These are phyloP conservation scores for Ramularia endophylla DNA, from an alignment of 2,329 filamentous ascomycete species.

Conservation along the genomic window DNA sequence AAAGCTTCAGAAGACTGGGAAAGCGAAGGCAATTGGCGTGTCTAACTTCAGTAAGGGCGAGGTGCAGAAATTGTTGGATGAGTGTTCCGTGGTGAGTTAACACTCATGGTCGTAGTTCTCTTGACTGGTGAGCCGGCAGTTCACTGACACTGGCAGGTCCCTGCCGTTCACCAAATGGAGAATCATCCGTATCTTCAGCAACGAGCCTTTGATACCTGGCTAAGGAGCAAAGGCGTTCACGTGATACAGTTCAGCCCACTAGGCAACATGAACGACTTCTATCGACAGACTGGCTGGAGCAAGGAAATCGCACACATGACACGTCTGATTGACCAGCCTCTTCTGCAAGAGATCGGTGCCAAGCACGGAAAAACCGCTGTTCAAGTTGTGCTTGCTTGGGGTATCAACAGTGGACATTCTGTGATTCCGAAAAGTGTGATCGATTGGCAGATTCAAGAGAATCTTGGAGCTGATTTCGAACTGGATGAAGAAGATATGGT, in stretches of 20 bases:
- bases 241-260: conserved; percentile 61
- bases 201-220: too few relatives aligned
- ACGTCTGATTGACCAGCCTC: conserved; percentile 3
- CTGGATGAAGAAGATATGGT: conserved; percentile 47
- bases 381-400: conserved; percentile 34
- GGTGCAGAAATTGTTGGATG: conserved; percentile 39
- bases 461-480: conserved; percentile 20
- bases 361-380: conserved; percentile 30
- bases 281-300: too few relatives aligned
- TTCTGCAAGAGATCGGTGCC: conserved; percentile 5
- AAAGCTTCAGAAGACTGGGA: conserved; percentile 45
- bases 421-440: conserved; percentile 36
- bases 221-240: too few relatives aligned
- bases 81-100: conserved; percentile 9
- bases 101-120: not conserved
- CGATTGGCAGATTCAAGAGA: conserved; percentile 30
- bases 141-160: conserved; percentile 2
- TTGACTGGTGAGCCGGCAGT: not conserved
- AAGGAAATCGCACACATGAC: conserved; percentile 6
- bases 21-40: conserved; percentile 45
- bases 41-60: conserved; percentile 44
- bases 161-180: conserved; percentile 49
- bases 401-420: conserved; percentile 28
- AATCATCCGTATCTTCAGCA: conserved; percentile 64
- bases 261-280: conserved; percentile 28